Conservation (phyloP, 495 filamentous ascomycete genomes). For the Symbiotaphrina buchneri region DNA sequence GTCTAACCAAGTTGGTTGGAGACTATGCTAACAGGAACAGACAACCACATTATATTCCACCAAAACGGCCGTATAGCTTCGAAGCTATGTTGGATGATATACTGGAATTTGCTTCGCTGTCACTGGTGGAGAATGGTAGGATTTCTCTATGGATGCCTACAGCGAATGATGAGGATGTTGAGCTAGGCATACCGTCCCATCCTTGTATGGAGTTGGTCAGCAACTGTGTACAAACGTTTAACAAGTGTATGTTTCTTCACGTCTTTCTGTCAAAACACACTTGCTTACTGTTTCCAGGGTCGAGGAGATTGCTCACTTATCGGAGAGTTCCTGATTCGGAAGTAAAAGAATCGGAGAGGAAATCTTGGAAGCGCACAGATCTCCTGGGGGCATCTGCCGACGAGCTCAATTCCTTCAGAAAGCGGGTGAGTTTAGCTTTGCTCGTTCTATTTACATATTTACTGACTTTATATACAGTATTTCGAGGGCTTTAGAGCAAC, state of each 20-base stretch:
- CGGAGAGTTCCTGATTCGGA: slow-evolving; percentile 40
- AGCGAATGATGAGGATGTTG: slow-evolving; percentile 48
- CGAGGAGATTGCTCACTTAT: slow-evolving; percentile 71
- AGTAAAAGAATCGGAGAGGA: slow-evolving; percentile 19
- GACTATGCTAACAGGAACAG: slow-evolving; percentile 14
- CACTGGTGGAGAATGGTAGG: slow-evolving; percentile 63
- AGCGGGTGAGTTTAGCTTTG: slow-evolving; percentile 12
- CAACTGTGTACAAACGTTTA: slow-evolving; percentile 69
- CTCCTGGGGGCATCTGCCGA: slow-evolving; percentile 28
- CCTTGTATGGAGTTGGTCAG: slow-evolving; percentile 51
- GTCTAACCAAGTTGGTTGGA: not conserved
- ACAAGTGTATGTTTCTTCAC: slow-evolving; percentile 40
- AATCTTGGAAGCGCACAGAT: slow-evolving; percentile 11
- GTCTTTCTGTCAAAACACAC: not conserved
- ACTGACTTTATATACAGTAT: slow-evolving; percentile 14
- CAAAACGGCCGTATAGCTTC: slow-evolving; percentile 82
- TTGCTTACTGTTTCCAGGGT: slow-evolving; percentile 28
- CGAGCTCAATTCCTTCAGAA: slow-evolving; percentile 65
- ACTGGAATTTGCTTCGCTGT: slow-evolving; percentile 51
- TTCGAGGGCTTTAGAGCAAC: slow-evolving; percentile 20
- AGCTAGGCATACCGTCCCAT: slow-evolving; percentile 58
- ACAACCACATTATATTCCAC: slow-evolving; percentile 58
- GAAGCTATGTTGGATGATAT: slow-evolving; percentile 75
- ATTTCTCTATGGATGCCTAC: slow-evolving; percentile 97
- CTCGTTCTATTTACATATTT: not conserved